Evolutionary conservation across 192 early-diverging fungal genomes (phyloP), one percentile per base, ranked within the genome.

Genomic region (Coemansia sp.): DNA sequence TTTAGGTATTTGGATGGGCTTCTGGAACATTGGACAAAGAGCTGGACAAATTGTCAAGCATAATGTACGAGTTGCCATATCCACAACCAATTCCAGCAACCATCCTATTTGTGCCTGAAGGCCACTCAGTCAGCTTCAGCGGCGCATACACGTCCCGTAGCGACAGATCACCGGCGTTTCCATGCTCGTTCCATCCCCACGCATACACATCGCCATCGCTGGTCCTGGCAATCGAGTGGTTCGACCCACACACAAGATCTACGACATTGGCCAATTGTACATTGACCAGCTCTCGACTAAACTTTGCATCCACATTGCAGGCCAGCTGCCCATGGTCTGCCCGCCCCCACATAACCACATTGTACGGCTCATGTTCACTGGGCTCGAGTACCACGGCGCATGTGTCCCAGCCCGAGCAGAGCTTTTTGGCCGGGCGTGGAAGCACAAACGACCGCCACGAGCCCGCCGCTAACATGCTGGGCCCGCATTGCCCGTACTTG

Each of bases 101-200:
- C 35, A 25, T 19, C 23, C 24, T 39, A 50, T 35, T 19, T 5
- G 41, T n/a, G 27, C 5, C 24, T 24, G 10, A 37, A 12, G 10
- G 50, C 39, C 27, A 17, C 22, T 8, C 19, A 10, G 38, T 5
- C 11, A 76, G 37, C 2, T 52, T 24, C 1, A 48, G 64, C 19
- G 80, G 75, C 14, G 1, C 39, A 23, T 14, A 17, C 4, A 78
- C 81, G 35, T 83, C 66, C 2, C 37, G n/a, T 7, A 77, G 61
- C 15, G 67, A 61, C 23, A 83, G 84, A 14, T 82, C 71, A 14
- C 89, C 89, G 57, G 91, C 93, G 61, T 94, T 96, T 21, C 93
- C 93, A 75, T 96, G 94, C 67, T 96, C 94, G 68, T 96, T 96
- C 94, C 94, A 96, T 1, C 94, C 94, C 94, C 94, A 96, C 15